These are phyloP conservation scores for Aspergillus luchuensis DNA, from an alignment of 2,329 filamentous ascomycete genomes.

Conservation along the genomic window DNA sequence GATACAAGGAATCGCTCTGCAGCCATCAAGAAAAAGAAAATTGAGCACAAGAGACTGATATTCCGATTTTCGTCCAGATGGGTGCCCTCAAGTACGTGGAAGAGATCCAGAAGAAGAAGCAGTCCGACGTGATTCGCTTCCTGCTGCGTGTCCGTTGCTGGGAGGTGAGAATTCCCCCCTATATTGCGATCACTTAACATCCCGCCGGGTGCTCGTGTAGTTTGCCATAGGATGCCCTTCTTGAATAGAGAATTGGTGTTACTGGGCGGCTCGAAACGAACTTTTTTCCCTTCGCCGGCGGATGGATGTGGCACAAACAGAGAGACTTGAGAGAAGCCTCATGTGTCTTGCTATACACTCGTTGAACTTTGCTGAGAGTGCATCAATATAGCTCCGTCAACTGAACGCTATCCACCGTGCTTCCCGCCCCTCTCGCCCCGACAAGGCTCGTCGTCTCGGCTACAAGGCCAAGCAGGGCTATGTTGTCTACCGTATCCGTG, in stretches of 20 bases:
- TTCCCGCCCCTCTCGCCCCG: slow-evolving; percentile 94
- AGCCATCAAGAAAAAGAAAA: not conserved
- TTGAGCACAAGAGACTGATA: slow-evolving; percentile 17
- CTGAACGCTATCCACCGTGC: slow-evolving; percentile 99
- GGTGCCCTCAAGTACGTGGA: slow-evolving; percentile 99
- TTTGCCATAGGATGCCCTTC: slow-evolving; percentile 34
- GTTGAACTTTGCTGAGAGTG: slow-evolving; percentile 99
- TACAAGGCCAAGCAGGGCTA: slow-evolving; percentile 99
- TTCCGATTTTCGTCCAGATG: slow-evolving; percentile 62
- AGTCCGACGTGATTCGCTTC: slow-evolving; percentile 99
- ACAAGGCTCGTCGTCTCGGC: slow-evolving; percentile 99
- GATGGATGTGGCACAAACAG: slow-evolving; percentile 51
- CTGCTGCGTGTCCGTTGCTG: slow-evolving; percentile 99
- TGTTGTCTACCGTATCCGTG: slow-evolving; percentile 99
- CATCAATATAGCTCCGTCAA: slow-evolving; percentile 99
- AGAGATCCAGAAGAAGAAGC: slow-evolving; percentile 99
- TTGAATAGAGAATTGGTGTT: slow-evolving; percentile 29
- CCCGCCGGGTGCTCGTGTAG: slow-evolving; percentile 40
- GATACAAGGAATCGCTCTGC: not conserved
- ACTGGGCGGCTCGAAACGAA: slow-evolving; percentile 33
- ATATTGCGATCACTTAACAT: slow-evolving; percentile 40
- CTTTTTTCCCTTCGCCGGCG: slow-evolving; percentile 32
- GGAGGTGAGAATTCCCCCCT: slow-evolving; percentile 67
- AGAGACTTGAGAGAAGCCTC: slow-evolving; percentile 29
- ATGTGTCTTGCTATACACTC: slow-evolving; percentile 86